Evolutionary conservation across 176 grass and related monocot genomes (phyloP).

Genomic region (Neostapfia colusana): DNA sequence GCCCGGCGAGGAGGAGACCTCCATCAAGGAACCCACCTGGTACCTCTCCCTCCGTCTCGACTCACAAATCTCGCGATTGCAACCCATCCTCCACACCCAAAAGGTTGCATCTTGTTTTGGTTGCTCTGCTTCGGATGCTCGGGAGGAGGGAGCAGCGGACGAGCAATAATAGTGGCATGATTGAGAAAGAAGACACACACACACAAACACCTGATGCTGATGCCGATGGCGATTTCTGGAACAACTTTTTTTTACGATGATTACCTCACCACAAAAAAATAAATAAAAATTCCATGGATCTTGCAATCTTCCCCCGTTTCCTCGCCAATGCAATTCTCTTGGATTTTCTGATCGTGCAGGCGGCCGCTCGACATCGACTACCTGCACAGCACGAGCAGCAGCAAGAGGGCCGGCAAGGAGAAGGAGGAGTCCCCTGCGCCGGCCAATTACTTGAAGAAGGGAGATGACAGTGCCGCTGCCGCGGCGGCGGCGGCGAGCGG

Average conservation of each 20-base stretch:
- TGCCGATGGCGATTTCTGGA: constrained; percentile 34
- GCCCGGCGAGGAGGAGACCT: constrained; percentile 70
- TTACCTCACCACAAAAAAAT: constrained; percentile 10
- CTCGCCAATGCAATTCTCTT: too few species aligned
- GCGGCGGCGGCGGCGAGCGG: too few species aligned
- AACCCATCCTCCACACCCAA: too few species aligned
- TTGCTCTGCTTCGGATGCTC: constrained; percentile 35
- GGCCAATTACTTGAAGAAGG: constrained; percentile 55
- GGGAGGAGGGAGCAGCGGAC: constrained; percentile 43
- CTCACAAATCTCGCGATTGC: not conserved
- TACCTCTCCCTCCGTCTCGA: constrained; percentile 15
- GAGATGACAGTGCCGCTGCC: constrained; percentile 24
- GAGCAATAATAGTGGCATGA: constrained; percentile 56
- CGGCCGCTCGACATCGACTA: constrained; percentile 93
- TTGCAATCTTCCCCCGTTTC: not conserved
- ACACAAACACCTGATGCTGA: not conserved
- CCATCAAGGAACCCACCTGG: constrained; percentile 94
- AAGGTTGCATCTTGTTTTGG: too few species aligned
- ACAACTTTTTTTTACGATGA: not conserved
- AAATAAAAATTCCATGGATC: too few species aligned
- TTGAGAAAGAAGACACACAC: constrained; percentile 38
- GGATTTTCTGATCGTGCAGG: constrained; percentile 32
- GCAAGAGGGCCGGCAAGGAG: constrained; percentile 40
- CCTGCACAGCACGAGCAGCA: constrained; percentile 71
- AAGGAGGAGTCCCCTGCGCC: constrained; percentile 48